Conservation (phyloP, 495 filamentous ascomycete genomes). For the Lophium mytilinum region DNA sequence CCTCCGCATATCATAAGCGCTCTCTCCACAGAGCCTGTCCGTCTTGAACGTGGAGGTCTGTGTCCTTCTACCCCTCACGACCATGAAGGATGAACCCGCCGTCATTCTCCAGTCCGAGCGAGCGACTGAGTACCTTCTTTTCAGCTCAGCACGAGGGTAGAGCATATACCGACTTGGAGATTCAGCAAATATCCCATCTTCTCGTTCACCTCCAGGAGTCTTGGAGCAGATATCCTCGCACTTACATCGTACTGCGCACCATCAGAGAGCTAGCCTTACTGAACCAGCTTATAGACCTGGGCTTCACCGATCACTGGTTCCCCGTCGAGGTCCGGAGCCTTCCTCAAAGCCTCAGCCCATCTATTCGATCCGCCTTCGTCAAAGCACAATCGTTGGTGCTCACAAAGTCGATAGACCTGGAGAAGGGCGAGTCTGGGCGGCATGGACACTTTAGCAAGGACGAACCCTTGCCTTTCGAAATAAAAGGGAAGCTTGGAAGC, state of each 20-base stretch:
- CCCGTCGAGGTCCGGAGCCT: conserved; percentile 1
- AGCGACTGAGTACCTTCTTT: background rate
- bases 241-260: conserved; percentile 10
- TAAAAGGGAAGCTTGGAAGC: conserved; percentile 4
- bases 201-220: background rate
- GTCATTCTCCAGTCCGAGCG: background rate
- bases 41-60: too few relatives aligned
- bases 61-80: too few relatives aligned
- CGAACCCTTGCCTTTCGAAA: conserved; percentile 10
- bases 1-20: too few relatives aligned
- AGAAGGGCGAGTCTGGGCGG: conserved; percentile 7
- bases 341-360: background rate
- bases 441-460: conserved; percentile 8
- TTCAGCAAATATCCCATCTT: background rate
- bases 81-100: too few relatives aligned
- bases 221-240: conserved; percentile 9
- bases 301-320: conserved; percentile 6
- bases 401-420: conserved; percentile 11
- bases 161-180: background rate
- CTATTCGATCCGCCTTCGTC: background rate
- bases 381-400: conserved; percentile 1
- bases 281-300: conserved; percentile 2
- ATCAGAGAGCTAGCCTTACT: conserved; percentile 2
- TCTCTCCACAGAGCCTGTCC: too few relatives aligned
- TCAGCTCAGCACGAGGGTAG: background rate